A percentile compares a stretch with the other conserved stretches of the same genome.
These are phyloP conservation scores for Coprinellus micaceus DNA, from an alignment of 768 basidiomycete genomes.

Conservation along the genomic window DNA sequence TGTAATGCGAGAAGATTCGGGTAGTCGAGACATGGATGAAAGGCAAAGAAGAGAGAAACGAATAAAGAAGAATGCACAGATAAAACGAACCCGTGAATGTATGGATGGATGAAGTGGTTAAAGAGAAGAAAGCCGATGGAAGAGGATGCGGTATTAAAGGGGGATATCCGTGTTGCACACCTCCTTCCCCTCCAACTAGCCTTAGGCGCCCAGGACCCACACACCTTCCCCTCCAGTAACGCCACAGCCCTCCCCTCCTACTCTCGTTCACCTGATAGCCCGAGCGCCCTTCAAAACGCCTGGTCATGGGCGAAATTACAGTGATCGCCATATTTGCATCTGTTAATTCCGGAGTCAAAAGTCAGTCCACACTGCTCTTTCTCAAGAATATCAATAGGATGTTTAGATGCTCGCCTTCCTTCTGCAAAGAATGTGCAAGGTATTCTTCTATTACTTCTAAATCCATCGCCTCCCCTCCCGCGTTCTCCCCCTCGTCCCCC, in stretches of 20 bases:
- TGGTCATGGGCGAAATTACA: slow-evolving; percentile 79
- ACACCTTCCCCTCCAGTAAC: background rate
- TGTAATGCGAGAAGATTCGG: too few species aligned
- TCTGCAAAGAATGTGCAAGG: slow-evolving; percentile 87
- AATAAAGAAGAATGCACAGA: too few species aligned
- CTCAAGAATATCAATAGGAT: slow-evolving; percentile 34
- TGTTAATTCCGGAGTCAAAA: slow-evolving; percentile 42
- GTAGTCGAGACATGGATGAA: too few species aligned
- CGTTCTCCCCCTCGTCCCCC: slow-evolving; percentile 44
- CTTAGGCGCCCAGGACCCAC: background rate
- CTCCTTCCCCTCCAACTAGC: too few species aligned
- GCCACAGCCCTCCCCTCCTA: background rate
- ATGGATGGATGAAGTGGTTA: too few species aligned
- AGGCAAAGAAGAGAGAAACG: too few species aligned
- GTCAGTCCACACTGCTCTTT: slow-evolving; percentile 37
- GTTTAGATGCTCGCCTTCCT: slow-evolving; percentile 81
- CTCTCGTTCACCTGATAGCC: background rate
- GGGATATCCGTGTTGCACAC: too few species aligned
- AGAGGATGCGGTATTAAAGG: too few species aligned
- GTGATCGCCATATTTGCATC: slow-evolving; percentile 86
- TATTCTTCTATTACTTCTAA: slow-evolving; percentile 82
- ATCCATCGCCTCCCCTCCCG: slow-evolving; percentile 48
- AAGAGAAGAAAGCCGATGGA: too few species aligned
- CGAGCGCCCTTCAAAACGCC: slow-evolving; percentile 17
- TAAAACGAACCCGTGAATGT: too few species aligned